phyloP scores from a whole-genome alignment of 352 stramenopile species.

The Globisporangium megalacanthum region DNA sequence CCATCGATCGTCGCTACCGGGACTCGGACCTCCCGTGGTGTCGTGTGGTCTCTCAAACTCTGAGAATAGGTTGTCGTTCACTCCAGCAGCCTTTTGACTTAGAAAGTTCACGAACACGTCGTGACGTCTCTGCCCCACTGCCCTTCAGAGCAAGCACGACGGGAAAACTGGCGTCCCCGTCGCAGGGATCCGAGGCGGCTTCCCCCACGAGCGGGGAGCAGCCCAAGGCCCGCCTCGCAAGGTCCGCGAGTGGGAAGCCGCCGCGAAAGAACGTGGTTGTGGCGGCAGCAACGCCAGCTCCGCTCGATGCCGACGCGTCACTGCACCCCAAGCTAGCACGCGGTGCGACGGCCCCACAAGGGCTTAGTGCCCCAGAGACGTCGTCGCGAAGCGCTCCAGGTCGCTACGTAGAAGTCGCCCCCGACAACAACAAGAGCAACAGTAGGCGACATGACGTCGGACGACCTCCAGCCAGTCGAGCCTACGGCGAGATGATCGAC shows the following conservation, averaged over 20 bases:
- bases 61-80: too few species aligned
- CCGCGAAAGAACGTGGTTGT: conserved; percentile 8
- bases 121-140: too few species aligned
- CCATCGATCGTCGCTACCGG: neutral
- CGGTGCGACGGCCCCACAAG: neutral
- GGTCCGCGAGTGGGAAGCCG: neutral
- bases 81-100: too few species aligned
- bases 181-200: neutral
- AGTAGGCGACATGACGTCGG: neutral
- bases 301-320: neutral
- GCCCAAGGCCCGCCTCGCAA: conserved; percentile 2
- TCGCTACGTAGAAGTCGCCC: neutral
- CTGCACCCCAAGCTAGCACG: neutral
- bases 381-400: neutral
- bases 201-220: neutral
- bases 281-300: neutral
- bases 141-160: neutral
- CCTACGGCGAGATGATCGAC: conserved; percentile 23
- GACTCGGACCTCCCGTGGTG: too few species aligned
- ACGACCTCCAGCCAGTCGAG: neutral
- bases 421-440: neutral
- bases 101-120: too few species aligned
- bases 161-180: conserved; percentile 3
- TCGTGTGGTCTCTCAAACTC: too few species aligned
- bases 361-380: neutral